Evolutionary conservation across 768 basidiomycete genomes (phyloP), one percentile per base, ranked within the genome.

Genomic region (Russula sp.): DNA sequence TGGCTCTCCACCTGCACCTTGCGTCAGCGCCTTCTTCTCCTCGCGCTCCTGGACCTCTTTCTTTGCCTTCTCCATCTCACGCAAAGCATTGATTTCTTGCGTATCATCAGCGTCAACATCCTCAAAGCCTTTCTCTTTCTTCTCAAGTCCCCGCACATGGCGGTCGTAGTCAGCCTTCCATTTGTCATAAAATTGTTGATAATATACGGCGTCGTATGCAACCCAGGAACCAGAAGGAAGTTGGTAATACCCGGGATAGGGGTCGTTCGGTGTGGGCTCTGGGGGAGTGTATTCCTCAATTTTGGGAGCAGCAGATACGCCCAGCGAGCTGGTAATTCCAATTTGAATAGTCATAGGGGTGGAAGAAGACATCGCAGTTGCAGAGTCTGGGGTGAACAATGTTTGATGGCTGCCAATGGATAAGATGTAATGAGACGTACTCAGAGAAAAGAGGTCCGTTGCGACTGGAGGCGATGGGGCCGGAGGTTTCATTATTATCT

Each of bases 161-260:
- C 77, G 81, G 64, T 89, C 79, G 65, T 90, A 90, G 29, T 86
- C 87, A 18, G 72, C 70, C 68, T 88, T 78, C 91, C 90, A 93
- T 69, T 83, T 86, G 59, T 83, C 79, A 67, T 83, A 78, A 70
- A 86, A 88, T 49, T 76, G 79, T 20, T 76, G 78, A 67, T 88
- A 93, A 71, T 88, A 90, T 38, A 70, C 78, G 0, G 82, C 73
- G 55, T 93, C 89, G 69, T 93, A 79, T 0, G 85, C 83, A 29
- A 82, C 86, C 84, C 91, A 95, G 38, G 79, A 73, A 18, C 92
- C 92, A 7, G 88, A 87, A 0, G 92, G 90, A 20, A 88, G 79
- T 57, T 86, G 84, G 67, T 93, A 93, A 75, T 93, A 94, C 7
- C 92, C 92, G 0, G 92, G 92, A 71, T 92, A 91, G 16, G 83